Base-by-base conservation (phyloP, 2,329 filamentous ascomycete species). In the Ascochyta rabiei region DNA sequence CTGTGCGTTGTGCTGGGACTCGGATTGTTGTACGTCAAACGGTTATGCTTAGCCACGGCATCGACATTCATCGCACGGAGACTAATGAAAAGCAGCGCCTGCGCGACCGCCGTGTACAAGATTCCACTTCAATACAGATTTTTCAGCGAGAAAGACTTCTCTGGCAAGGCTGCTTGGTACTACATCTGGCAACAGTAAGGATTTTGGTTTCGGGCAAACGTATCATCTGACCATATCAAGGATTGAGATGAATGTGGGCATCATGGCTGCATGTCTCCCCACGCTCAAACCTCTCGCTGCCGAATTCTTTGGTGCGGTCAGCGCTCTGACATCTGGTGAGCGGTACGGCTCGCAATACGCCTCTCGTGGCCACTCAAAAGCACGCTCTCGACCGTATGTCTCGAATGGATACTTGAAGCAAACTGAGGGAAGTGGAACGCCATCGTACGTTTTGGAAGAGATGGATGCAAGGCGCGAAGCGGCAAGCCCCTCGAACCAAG, bases 141-240 rank as follows among this genome's bases (percentile, higher is more conserved):
- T 19, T 41, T 48, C 19, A 35, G 33, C n/a, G 35, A 40, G 15
- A 24, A 30, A n/a, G 45, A 48, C 26, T 48, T 40, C 13, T 48
- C 37, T 24, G 45, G 45, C 6, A 48, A n/a, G 24, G 35, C 35
- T 4, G 26, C 35, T 6, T 48, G 35, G 45, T 48, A 48, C 4
- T 41, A 41, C 15, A 26, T 48, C 8, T 48, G 45, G 45, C 45
- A 48, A 26, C 45, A 40, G 45, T 34, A 34, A 34, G 45, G 2
- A 10, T 7, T 7, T 6, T 28, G 4, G 28, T 1, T 15, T 15
- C 12, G 12, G 12, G 12, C n/a, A 21, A 10, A 10, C 6, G 15
- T 2, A 3, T 18, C 7, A 10, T 5, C 21, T 46, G 23, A 46
- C 33, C 3, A 13, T 3, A 3, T 37, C 19, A 8, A 41, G 37